phyloP scores from a whole-genome alignment of 2,329 filamentous ascomycete genomes.

The Xylariaceae sp. region DNA sequence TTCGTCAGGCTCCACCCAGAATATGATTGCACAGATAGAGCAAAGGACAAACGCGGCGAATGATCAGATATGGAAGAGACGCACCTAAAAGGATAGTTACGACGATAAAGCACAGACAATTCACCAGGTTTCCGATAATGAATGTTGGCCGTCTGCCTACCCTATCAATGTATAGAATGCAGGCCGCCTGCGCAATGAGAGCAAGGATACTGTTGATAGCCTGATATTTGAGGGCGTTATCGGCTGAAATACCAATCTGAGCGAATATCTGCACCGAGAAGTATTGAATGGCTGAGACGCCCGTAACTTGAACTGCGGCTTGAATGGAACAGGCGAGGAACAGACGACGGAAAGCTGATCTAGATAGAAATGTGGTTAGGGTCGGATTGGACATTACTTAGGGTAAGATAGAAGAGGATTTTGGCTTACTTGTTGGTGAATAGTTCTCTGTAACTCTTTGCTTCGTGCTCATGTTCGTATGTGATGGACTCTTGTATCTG shows the following conservation, averaged over 20 bases:
- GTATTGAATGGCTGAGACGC: slow-evolving; percentile 71
- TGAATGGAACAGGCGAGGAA: slow-evolving; percentile 68
- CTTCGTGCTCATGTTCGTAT: slow-evolving; percentile 63
- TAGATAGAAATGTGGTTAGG: slow-evolving; percentile 7
- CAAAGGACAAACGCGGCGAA: no score
- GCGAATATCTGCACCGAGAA: slow-evolving; percentile 64
- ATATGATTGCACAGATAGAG: no score
- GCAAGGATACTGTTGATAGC: slow-evolving; percentile 71
- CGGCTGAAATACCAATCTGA: slow-evolving; percentile 63
- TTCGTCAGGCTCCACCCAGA: no score
- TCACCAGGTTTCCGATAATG: slow-evolving; percentile 68
- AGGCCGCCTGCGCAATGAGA: slow-evolving; percentile 62
- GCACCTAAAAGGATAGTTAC: slow-evolving; percentile 48
- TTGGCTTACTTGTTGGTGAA: slow-evolving; percentile 51
- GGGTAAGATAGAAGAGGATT: not conserved
- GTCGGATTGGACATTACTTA: not conserved
- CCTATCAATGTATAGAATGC: slow-evolving; percentile 65
- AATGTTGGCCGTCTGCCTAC: slow-evolving; percentile 69
- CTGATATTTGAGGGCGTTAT: slow-evolving; percentile 69
- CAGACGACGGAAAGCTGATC: slow-evolving; percentile 65
- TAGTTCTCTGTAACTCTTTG: slow-evolving; percentile 66
- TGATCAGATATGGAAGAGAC: no score
- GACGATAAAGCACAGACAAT: slow-evolving; percentile 69
- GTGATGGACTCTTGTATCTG: slow-evolving; percentile 62
- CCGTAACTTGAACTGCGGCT: slow-evolving; percentile 72